phyloP scores from a whole-genome alignment of 2,329 filamentous ascomycete species.

The Arthrobotrys entomopaga region DNA sequence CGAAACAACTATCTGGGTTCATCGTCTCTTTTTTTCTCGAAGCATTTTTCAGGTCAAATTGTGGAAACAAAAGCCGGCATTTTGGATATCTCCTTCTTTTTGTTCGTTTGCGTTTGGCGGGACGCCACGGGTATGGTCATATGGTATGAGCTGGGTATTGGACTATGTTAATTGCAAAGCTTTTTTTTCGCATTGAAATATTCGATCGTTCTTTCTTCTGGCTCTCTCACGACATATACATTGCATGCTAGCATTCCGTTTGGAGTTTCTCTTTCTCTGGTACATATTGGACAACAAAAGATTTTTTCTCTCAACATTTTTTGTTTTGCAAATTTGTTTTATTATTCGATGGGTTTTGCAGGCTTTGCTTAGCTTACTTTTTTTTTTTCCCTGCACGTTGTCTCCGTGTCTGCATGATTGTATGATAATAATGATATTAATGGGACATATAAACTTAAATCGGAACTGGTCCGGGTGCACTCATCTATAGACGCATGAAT shows the following conservation, averaged over 20 bases:
- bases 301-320: too few species aligned
- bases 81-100: slow-evolving; percentile 43
- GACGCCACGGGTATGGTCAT: too few species aligned
- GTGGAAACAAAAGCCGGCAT: slow-evolving; percentile 48
- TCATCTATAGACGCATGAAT: too few species aligned
- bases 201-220: slow-evolving; percentile 12
- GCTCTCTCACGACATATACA: slow-evolving; percentile 18
- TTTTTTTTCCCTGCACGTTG: background rate
- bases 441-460: slow-evolving; percentile 12
- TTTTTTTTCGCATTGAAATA: slow-evolving; percentile 9
- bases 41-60: slow-evolving; percentile 22
- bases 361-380: background rate
- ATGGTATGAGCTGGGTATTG: slow-evolving; percentile 1
- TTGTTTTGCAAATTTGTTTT: slow-evolving; percentile 2
- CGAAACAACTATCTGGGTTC: background rate
- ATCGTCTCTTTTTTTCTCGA: background rate
- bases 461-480: background rate
- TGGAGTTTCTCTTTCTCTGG: slow-evolving; percentile 52
- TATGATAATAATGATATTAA: slow-evolving; percentile 53
- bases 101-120: slow-evolving; percentile 1
- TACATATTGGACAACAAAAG: slow-evolving; percentile 44
- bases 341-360: background rate
- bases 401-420: slow-evolving; percentile 28
- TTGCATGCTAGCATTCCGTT: slow-evolving; percentile 44
- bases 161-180: background rate